phyloP scores from a whole-genome alignment of 805 yeast species.

The Cyberlindnera xylosilytica region DNA sequence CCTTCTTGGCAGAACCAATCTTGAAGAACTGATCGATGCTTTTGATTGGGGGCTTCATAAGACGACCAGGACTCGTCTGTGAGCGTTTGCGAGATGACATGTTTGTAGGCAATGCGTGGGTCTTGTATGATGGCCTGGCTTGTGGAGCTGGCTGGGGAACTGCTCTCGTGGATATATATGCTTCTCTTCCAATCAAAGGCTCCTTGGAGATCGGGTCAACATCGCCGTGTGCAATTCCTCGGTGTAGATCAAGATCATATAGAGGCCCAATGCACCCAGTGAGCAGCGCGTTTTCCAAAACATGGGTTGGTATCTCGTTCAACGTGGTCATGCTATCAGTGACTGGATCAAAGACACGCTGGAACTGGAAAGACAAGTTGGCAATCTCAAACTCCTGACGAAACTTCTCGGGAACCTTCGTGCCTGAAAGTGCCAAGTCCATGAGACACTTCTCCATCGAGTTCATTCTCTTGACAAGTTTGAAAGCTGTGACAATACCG shows the following conservation, averaged over 20 bases:
- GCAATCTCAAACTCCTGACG: slow-evolving; percentile 63
- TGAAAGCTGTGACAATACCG: slow-evolving; percentile 76
- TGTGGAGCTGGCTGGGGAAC: neutral
- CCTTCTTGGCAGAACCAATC: slow-evolving; percentile 1
- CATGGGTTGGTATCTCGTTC: slow-evolving; percentile 47
- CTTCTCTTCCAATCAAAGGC: slow-evolving; percentile 21
- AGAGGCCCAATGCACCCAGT: slow-evolving; percentile 39
- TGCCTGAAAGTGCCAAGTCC: slow-evolving; percentile 60
- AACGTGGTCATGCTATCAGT: slow-evolving; percentile 49
- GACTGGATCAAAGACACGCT: slow-evolving; percentile 78
- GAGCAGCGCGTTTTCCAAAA: slow-evolving; percentile 26
- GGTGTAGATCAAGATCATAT: slow-evolving; percentile 44
- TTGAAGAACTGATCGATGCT: neutral
- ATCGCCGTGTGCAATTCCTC: slow-evolving; percentile 58
- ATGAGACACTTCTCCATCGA: slow-evolving; percentile 54
- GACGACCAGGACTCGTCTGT: neutral
- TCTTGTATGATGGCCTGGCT: neutral
- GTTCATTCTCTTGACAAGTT: slow-evolving; percentile 47
- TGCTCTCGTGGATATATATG: neutral
- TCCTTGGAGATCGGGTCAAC: slow-evolving; percentile 53
- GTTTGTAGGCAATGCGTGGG: neutral
- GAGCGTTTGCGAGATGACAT: neutral
- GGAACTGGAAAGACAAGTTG: slow-evolving; percentile 74
- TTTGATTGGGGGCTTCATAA: neutral
- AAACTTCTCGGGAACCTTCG: slow-evolving; percentile 55